A percentile compares a stretch with the other conserved stretches of the same genome.
phyloP scores from a whole-genome alignment of 805 yeast genomes.

The Ogataea trehalophila region DNA sequence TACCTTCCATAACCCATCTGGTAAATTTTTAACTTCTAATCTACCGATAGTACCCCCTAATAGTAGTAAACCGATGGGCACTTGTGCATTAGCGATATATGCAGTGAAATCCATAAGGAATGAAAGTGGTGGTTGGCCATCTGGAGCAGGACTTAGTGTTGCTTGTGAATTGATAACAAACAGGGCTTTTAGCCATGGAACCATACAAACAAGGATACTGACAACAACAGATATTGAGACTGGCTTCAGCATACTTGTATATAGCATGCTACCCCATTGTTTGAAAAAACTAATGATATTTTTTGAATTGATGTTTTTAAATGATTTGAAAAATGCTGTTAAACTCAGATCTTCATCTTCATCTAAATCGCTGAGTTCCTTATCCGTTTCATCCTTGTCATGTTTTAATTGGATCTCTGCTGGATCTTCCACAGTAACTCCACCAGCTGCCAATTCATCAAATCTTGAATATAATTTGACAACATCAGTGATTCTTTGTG shows the following conservation, averaged over 20 bases:
- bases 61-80: constrained; percentile 78
- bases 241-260: constrained; percentile 57
- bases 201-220: constrained; percentile 64
- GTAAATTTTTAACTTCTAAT: constrained; percentile 52
- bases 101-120: constrained; percentile 77
- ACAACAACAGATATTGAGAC: constrained; percentile 66
- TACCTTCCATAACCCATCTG: constrained; percentile 68
- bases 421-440: constrained; percentile 13
- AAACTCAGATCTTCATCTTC: neutral
- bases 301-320: neutral
- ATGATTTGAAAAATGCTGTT: neutral
- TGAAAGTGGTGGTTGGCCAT: constrained; percentile 73
- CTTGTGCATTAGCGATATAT: constrained; percentile 82
- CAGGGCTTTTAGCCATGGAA: constrained; percentile 80
- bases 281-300: constrained; percentile 1
- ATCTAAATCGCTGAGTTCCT: neutral
- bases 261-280: constrained; percentile 5
- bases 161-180: constrained; percentile 49
- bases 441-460: constrained; percentile 28
- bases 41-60: constrained; percentile 88
- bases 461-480: constrained; percentile 48
- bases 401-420: constrained; percentile 8
- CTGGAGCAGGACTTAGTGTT: constrained; percentile 73
- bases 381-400: neutral
- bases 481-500: constrained; percentile 42